phyloP scores from a whole-genome alignment of 306 rosid genomes.

The Pachyrhizus erosus region DNA sequence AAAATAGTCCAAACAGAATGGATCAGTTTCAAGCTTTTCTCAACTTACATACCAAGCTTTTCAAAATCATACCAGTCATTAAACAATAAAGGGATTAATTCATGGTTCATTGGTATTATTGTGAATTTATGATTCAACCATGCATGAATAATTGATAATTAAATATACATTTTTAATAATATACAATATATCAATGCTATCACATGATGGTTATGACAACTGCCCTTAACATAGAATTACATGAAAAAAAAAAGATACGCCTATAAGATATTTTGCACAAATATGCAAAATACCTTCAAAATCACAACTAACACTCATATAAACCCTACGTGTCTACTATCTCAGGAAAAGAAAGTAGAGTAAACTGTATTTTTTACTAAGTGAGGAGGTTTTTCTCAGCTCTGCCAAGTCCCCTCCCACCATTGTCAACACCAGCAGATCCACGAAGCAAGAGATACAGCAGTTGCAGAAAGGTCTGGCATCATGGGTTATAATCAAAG shows the following conservation, averaged over 20 bases:
- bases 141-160: neutral
- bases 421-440: no score
- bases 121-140: neutral
- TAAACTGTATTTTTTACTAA: no score
- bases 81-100: neutral
- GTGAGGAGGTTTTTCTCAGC: no score
- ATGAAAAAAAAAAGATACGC: neutral
- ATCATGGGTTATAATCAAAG: no score
- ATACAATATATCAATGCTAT: neutral
- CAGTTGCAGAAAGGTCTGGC: no score
- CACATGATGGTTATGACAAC: neutral
- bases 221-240: neutral
- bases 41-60: neutral
- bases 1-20: conserved; percentile 32
- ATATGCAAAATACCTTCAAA: neutral
- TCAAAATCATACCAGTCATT: neutral
- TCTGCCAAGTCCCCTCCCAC: no score
- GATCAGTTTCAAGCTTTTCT: conserved; percentile 25
- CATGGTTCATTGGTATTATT: neutral
- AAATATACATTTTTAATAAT: neutral
- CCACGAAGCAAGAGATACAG: no score
- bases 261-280: neutral
- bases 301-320: no score
- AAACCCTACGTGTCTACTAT: no score
- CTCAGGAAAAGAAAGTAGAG: no score